Percentiles rank a stretch among this genome's conserved stretches.
These are phyloP conservation scores for Amoeboaphelidium occidentale DNA, from an alignment of 371 early-diverging fungal genomes.

Conservation along the genomic window DNA sequence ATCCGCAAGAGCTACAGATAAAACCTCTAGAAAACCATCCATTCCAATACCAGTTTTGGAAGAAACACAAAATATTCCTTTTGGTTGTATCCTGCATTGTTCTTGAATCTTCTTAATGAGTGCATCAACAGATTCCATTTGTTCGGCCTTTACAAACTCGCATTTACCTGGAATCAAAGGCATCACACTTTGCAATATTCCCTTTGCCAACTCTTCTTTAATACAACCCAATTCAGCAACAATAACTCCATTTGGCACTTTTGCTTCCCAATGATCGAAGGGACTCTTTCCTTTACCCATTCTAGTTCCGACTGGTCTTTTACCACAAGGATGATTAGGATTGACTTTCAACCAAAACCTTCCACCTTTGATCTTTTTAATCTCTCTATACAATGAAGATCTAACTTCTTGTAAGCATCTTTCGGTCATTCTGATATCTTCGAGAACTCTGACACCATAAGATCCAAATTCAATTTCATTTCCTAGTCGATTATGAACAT, in stretches of 20 bases:
- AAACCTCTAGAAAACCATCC: not conserved
- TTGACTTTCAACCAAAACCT: not conserved
- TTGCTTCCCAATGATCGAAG: not conserved
- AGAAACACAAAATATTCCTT: too few species aligned
- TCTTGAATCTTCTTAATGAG: too few species aligned
- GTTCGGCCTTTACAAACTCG: too few species aligned
- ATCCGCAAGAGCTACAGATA: too few species aligned
- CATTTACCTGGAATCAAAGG: too few species aligned
- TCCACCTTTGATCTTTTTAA: not conserved
- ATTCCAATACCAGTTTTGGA: not conserved
- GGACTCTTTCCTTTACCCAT: not conserved
- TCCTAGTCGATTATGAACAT: not conserved
- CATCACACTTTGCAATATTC: too few species aligned
- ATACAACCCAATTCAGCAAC: not conserved
- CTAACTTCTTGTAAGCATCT: not conserved
- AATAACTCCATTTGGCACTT: not conserved
- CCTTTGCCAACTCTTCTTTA: too few species aligned
- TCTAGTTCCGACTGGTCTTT: not conserved
- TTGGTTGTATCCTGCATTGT: too few species aligned
- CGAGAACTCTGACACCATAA: not conserved
- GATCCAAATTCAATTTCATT: not conserved
- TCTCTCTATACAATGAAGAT: not conserved
- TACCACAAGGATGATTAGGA: not conserved
- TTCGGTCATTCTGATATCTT: not conserved
- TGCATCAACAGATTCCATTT: too few species aligned